phyloP scores from a whole-genome alignment of 345 rosid genomes.

The Viola odorata region DNA sequence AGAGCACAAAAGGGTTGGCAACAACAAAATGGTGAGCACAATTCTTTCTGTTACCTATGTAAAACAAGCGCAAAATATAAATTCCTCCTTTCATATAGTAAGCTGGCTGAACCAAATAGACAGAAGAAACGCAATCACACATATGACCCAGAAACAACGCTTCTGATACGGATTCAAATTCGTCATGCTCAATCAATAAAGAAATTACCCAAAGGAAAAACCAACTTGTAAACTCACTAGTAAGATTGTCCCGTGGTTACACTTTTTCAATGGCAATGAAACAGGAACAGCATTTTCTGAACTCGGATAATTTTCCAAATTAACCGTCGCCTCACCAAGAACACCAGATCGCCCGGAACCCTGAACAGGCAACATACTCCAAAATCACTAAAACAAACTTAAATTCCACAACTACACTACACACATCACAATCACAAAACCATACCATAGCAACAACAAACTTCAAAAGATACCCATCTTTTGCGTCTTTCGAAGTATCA shows the following conservation, averaged over 20 bases:
- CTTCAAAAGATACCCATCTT: constrained; percentile 34
- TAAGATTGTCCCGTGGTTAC: constrained; percentile 44
- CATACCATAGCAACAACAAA: constrained; percentile 48
- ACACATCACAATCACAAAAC: not conserved
- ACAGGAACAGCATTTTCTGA: constrained; percentile 41
- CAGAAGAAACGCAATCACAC: too few relatives aligned
- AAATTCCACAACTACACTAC: not conserved
- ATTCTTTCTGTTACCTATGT: too few relatives aligned
- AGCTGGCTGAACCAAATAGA: too few relatives aligned
- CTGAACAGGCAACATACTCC: constrained; percentile 16
- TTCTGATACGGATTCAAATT: too few relatives aligned
- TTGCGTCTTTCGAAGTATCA: constrained; percentile 9
- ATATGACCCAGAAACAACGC: too few relatives aligned
- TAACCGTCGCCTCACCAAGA: constrained; percentile 57
- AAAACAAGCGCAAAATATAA: too few relatives aligned
- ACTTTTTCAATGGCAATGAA: constrained; percentile 51
- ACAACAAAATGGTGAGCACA: too few relatives aligned
- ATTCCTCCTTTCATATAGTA: too few relatives aligned
- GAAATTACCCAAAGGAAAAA: too few relatives aligned
- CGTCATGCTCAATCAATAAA: too few relatives aligned
- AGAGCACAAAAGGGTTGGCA: too few relatives aligned
- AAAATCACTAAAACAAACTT: not conserved
- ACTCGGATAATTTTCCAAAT: constrained; percentile 40
- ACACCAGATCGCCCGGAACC: constrained; percentile 51
- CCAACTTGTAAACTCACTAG: constrained; percentile 30